Percentiles rank a stretch among this genome's conserved stretches.
Evolutionary conservation across 352 stramenopile genomes (phyloP).

Genomic region (Pseudoperonospora humuli): DNA sequence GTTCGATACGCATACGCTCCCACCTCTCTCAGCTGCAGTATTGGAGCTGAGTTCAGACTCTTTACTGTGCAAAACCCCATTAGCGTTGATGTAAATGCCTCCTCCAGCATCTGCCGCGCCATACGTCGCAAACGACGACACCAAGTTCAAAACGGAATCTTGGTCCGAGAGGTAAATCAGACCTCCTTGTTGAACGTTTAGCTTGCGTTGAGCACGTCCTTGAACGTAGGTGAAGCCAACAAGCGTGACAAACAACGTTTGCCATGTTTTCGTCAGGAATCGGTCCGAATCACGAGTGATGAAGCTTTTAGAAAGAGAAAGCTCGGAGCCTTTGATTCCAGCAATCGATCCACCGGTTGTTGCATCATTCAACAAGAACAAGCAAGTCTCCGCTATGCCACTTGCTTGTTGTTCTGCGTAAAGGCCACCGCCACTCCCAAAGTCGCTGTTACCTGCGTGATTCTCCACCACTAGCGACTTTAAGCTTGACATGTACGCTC

Average conservation of each 20-base stretch:
- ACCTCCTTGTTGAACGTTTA: slow-evolving; percentile 17
- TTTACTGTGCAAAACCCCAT: slow-evolving; percentile 17
- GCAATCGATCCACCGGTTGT: slow-evolving; percentile 23
- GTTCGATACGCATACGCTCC: slow-evolving; percentile 35
- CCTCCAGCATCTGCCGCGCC: slow-evolving; percentile 42
- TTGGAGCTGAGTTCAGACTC: slow-evolving; percentile 31
- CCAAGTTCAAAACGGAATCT: slow-evolving; percentile 13
- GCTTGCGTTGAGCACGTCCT: slow-evolving; percentile 3
- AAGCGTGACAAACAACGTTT: slow-evolving; percentile 12
- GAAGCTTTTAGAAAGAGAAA: slow-evolving; percentile 6
- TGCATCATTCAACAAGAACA: slow-evolving; percentile 31
- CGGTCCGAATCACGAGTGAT: slow-evolving; percentile 18
- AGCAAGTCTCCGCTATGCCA: slow-evolving; percentile 13
- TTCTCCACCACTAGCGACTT: slow-evolving; percentile 30
- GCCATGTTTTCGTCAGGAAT: slow-evolving; percentile 14
- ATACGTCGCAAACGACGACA: slow-evolving; percentile 22
- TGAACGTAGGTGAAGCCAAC: slow-evolving; percentile 15
- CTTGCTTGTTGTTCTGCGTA: slow-evolving; percentile 4
- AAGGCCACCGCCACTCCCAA: slow-evolving; percentile 27
- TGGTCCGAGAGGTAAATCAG: slow-evolving; percentile 29
- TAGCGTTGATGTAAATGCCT: slow-evolving; percentile 25
- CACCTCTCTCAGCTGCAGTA: slow-evolving; percentile 34
- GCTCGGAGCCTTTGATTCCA: slow-evolving; percentile 10
- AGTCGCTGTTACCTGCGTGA: slow-evolving; percentile 7
- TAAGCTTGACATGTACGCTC: slow-evolving; percentile 4